These are phyloP conservation scores for Termitomyces sp. DNA, from an alignment of 768 basidiomycete species.

Conservation along the genomic window DNA sequence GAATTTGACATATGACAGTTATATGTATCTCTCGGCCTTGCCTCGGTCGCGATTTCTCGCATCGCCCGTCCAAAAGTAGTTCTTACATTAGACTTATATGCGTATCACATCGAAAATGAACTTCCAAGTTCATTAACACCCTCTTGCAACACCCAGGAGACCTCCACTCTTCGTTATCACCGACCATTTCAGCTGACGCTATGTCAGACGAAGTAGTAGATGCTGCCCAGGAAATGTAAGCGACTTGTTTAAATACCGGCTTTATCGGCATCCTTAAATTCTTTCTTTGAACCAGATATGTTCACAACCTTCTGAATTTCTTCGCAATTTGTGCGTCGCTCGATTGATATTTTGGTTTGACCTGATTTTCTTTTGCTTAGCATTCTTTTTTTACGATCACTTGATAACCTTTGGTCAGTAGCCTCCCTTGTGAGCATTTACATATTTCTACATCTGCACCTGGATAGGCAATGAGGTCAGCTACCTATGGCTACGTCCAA, in stretches of 20 bases:
- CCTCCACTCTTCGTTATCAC: neutral
- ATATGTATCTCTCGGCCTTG: neutral
- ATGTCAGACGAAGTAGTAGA: constrained; percentile 22
- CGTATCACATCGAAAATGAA: neutral
- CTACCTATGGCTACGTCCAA: constrained; percentile 40
- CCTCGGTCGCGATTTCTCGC: neutral
- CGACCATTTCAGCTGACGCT: too few species aligned
- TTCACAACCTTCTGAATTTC: constrained; percentile 28
- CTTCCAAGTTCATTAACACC: neutral
- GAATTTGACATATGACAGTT: neutral
- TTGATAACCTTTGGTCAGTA: constrained; percentile 28
- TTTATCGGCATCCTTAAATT: constrained; percentile 14
- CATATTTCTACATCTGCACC: neutral
- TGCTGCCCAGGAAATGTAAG: constrained; percentile 7
- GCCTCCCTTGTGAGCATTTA: neutral
- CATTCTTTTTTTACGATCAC: constrained; percentile 35
- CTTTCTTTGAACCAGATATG: constrained; percentile 7
- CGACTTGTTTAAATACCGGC: neutral
- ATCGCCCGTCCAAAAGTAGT: neutral
- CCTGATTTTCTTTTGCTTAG: constrained; percentile 16
- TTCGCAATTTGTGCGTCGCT: constrained; percentile 25
- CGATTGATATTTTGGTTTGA: neutral
- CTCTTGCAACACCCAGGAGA: neutral
- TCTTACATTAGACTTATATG: neutral
- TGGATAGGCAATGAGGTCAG: constrained; percentile 32